These are phyloP conservation scores for Globisporangium parvum DNA, from an alignment of 352 stramenopile species.

Conservation along the genomic window DNA sequence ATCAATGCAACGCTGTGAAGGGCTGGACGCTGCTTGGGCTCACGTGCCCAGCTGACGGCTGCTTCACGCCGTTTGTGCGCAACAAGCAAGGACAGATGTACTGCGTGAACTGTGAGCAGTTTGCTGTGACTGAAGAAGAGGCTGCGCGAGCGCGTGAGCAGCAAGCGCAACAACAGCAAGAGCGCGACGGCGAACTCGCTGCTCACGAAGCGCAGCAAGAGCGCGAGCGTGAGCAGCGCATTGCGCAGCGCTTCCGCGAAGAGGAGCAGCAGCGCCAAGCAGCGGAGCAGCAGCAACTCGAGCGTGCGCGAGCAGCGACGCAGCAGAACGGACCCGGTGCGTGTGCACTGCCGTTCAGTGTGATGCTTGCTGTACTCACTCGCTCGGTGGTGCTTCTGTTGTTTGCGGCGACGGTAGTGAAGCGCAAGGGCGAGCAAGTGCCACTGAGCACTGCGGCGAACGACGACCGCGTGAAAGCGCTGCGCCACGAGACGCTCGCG, in stretches of 20 bases:
- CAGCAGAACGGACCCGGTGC: constrained; percentile 22
- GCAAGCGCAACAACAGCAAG: constrained; percentile 16
- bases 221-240: constrained; percentile 30
- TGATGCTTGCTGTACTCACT: neutral
- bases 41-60: constrained; percentile 61
- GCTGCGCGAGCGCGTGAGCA: constrained; percentile 41
- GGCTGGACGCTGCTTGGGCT: constrained; percentile 72
- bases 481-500: constrained; percentile 53
- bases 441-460: constrained; percentile 19
- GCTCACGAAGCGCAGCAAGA: constrained; percentile 27
- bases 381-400: neutral
- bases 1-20: constrained; percentile 10
- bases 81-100: constrained; percentile 77
- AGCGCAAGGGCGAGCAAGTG: constrained; percentile 44
- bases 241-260: constrained; percentile 61
- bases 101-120: constrained; percentile 73
- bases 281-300: constrained; percentile 20
- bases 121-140: constrained; percentile 70
- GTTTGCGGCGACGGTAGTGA: constrained; percentile 11
- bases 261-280: constrained; percentile 59
- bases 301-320: constrained; percentile 5
- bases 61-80: constrained; percentile 75
- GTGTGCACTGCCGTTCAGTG: no score
- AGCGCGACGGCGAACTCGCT: constrained; percentile 38
- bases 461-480: constrained; percentile 30